Evolutionary conservation across 75 land plant genomes (phyloP), one percentile per base, ranked within the genome.

Genomic region (Isoetes taiwanensis): DNA sequence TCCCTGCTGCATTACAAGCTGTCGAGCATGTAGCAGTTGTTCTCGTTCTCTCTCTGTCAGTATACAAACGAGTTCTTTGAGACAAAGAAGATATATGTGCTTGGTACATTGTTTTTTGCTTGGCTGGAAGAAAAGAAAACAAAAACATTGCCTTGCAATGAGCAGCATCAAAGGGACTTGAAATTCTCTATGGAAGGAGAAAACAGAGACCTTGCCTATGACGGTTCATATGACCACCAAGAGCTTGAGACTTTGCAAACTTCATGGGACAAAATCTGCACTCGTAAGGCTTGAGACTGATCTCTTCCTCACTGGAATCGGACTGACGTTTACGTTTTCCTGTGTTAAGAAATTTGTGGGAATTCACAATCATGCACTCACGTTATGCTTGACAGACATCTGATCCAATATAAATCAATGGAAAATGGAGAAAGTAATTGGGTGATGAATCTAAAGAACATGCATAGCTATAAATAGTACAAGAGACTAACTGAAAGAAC

Each of bases 261-360:
- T 46, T 46, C 50, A 46, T 46, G 8, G 50, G 50, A n/a, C 50
- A 46, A 23, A 46, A 46, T 6, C 50, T 19, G 16, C 50, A 46
- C 50, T 46, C 50, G 23, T 46, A 46, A 5, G 50, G 50, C 50
- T 19, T 46, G 50, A 46, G 50, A 8, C 8, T 23, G 8, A 23
- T 23, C 50, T 46, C 50, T 19, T 46, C 50, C 50, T 46, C 50
- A 23, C 50, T 46, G 25, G 50, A 46, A 46, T 46, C 50, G 25
- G 50, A 46, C 50, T 46, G 16, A n/a, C 50, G 50, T n/a, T 46
- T 46, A 16, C 50, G 5, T n/a, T 46, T 46, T n/a, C 50, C 50
- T 46, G 50, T 6, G n/a, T 11, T 11, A 48, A 12, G 19, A 8
- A 11, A 48, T 11, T 11, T 48, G 16, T 48, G 19, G 19, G n/a